Base-by-base conservation (phyloP, 306 rosid species). In the Lathyrus tuberosus region DNA sequence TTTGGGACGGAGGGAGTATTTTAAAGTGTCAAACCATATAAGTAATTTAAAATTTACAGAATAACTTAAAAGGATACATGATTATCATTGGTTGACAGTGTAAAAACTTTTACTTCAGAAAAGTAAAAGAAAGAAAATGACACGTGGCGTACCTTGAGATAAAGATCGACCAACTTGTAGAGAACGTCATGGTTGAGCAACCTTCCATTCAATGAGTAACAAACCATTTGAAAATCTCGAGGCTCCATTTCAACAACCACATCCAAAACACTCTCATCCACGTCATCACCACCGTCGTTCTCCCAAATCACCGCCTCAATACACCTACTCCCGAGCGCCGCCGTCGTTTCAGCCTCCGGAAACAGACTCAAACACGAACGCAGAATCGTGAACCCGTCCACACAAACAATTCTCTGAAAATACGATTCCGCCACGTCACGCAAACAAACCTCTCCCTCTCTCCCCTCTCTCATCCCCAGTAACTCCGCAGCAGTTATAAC, bases 341-440 rank as follows among this genome's bases (percentile, higher is more conserved):
- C 85, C 10, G 77, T 79, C 77, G 95, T 92, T 88, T 92, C 98
- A 0, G 88, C 87, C n/a, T 89, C 96, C 0, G 98, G 98, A 60
- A 93, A 95, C 74, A 93, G 60, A 13, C 78, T 13, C 54, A 93
- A 22, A 58, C 96, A 86, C 61, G 98, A 85, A 3, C 91, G 89
- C 54, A 93, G 84, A 72, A 88, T 86, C 20, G 80, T 70, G 2
- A 81, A 77, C n/a, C 88, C 79, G 54, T 84, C 88, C 16, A 76
- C 73, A 38, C 83, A 80, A 0, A 90, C 67, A 0, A 85, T 80
- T 35, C 82, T 75, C 33, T 79, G 63, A 48, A 93, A 90, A 72
- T 80, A 82, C 0, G 75, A 37, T 20, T 93, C 96, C 0, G 93
- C 76, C 4, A 82, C 49, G 10, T 82, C 65, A 22, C 87, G 37